Evolutionary conservation across 164 flowering plant species (phyloP).

Genomic region (Protea cynaroides): DNA sequence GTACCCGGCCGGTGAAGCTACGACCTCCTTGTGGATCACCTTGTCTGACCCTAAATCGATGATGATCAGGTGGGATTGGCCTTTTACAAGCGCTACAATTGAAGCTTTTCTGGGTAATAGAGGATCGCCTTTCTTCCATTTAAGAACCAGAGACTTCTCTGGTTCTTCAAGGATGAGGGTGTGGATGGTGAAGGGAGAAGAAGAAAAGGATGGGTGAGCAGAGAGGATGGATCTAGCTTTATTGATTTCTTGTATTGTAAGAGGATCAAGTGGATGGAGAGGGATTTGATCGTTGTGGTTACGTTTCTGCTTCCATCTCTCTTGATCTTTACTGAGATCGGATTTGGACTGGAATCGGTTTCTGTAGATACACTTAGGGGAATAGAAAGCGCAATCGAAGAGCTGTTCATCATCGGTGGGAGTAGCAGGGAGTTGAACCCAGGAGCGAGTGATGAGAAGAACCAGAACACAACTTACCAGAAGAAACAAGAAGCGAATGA

Average conservation of each 20-base stretch:
- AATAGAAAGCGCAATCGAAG: conserved; percentile 34
- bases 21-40: conserved; percentile 27
- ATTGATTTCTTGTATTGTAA: conserved; percentile 66
- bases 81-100: conserved; percentile 42
- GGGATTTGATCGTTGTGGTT: conserved; percentile 54
- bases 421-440: conserved; percentile 22
- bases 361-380: conserved; percentile 53
- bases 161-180: conserved; percentile 56
- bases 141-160: conserved; percentile 39
- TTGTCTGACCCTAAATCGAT: conserved; percentile 43
- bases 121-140: conserved; percentile 57
- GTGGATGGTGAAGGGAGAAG: conserved; percentile 41
- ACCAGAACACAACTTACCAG: conserved; percentile 19
- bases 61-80: conserved; percentile 37
- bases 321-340: conserved; percentile 8
- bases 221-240: conserved; percentile 41
- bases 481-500: conserved; percentile 28
- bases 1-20: conserved; percentile 44
- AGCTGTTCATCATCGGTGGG: conserved; percentile 19
- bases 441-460: conserved; percentile 27
- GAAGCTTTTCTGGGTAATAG: conserved; percentile 60
- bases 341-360: conserved; percentile 31
- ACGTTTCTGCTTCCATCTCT: conserved; percentile 4
- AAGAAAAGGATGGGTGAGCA: conserved; percentile 38
- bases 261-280: conserved; percentile 93